Percentiles rank a stretch among this genome's conserved stretches.
phyloP scores from a whole-genome alignment of 306 rosid species.

The Corylus heterophylla region DNA sequence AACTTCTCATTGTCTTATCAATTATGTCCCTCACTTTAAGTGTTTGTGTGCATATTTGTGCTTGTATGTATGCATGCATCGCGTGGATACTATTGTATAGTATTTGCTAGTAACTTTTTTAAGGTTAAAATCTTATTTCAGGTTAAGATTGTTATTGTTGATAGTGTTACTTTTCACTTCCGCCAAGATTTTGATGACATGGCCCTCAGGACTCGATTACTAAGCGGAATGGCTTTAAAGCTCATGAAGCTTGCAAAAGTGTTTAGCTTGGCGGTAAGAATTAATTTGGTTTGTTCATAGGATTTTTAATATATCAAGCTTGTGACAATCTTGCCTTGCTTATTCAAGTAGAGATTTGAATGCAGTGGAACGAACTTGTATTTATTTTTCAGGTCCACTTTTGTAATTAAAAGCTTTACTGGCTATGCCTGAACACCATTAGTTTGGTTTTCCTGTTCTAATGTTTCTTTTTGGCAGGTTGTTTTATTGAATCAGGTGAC shows the following conservation, averaged over 20 bases:
- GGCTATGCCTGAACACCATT: background rate
- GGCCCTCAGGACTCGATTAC: slow-evolving; percentile 84
- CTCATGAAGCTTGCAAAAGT: slow-evolving; percentile 80
- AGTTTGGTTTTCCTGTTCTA: slow-evolving; percentile 5
- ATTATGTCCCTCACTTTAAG: background rate
- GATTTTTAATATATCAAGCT: slow-evolving; percentile 13
- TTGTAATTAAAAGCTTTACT: background rate
- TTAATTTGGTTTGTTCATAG: slow-evolving; percentile 22
- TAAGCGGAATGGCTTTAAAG: slow-evolving; percentile 85
- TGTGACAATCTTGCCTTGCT: background rate
- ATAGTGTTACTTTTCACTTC: slow-evolving; percentile 93
- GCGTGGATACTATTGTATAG: too few relatives aligned
- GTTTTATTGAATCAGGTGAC: slow-evolving; percentile 92
- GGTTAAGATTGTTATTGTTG: slow-evolving; percentile 84
- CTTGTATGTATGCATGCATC: background rate
- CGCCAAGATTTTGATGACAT: slow-evolving; percentile 92
- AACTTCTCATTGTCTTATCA: background rate
- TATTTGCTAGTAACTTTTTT: background rate
- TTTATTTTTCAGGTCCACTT: background rate
- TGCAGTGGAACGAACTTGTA: slow-evolving; percentile 1
- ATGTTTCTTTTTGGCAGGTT: slow-evolving; percentile 49
- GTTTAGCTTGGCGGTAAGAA: slow-evolving; percentile 70
- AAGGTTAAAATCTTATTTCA: slow-evolving; percentile 22
- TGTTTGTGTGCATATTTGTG: background rate
- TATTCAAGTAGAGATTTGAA: background rate